Percentiles rank a stretch among this genome's conserved stretches.
Conservation (phyloP, 1,284 basidiomycete genomes). For the Melanopsichium pennsylvanicum region DNA sequence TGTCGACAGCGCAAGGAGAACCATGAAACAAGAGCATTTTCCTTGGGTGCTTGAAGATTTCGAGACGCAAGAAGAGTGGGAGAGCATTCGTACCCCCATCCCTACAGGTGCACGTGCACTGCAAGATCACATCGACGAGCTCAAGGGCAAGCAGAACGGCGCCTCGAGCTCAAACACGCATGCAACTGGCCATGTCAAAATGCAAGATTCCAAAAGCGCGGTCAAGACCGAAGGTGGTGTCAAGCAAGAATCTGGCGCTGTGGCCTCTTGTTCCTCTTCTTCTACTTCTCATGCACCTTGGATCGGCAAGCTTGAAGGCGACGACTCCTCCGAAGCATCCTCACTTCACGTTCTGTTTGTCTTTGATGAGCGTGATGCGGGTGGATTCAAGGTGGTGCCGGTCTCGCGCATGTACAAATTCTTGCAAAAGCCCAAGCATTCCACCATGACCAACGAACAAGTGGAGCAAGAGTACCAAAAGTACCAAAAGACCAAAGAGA, state of each 20-base stretch:
- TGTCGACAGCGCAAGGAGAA: constrained; percentile 55
- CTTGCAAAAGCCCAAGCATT: constrained; percentile 59
- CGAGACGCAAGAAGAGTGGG: constrained; percentile 63
- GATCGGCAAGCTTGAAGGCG: constrained; percentile 65
- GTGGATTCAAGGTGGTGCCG: constrained; percentile 64
- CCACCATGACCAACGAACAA: constrained; percentile 52
- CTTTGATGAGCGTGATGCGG: constrained; percentile 61
- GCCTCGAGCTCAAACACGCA: constrained; percentile 6
- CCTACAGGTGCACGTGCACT: constrained; percentile 54
- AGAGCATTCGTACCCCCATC: constrained; percentile 49
- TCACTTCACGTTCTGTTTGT: constrained; percentile 64
- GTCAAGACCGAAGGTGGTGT: constrained; percentile 25
- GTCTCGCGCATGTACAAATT: constrained; percentile 63
- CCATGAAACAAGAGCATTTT: constrained; percentile 61
- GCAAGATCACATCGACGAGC: constrained; percentile 39
- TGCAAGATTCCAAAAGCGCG: constrained; percentile 7
- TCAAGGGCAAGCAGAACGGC: constrained; percentile 22
- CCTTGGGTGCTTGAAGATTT: constrained; percentile 65
- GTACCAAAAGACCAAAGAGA: constrained; percentile 50
- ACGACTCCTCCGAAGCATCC: constrained; percentile 51
- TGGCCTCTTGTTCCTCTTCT: constrained; percentile 10
- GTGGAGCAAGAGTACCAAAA: constrained; percentile 53
- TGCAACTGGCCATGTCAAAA: constrained; percentile 29
- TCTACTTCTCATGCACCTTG: constrained; percentile 58
- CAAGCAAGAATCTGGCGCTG: constrained; percentile 28